These are phyloP conservation scores for Neurospora pannonica DNA, from an alignment of 495 filamentous ascomycete species.

Conservation along the genomic window DNA sequence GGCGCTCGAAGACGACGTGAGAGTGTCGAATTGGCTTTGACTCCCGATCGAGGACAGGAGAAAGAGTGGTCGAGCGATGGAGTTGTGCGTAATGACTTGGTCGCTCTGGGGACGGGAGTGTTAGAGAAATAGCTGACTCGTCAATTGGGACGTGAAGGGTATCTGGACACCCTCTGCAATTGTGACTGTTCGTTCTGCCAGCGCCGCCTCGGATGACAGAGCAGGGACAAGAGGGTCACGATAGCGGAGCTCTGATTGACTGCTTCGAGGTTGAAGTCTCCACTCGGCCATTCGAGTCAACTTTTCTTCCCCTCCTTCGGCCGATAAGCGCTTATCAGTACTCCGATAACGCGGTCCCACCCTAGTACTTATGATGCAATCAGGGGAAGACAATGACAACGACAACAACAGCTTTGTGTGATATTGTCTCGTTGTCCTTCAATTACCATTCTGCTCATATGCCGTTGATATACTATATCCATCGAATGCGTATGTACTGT, in stretches of 20 bases:
- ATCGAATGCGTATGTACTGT: neutral
- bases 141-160: neutral
- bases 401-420: neutral
- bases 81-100: neutral
- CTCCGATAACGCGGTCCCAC: conserved; percentile 20
- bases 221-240: neutral
- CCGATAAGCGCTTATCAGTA: conserved; percentile 1
- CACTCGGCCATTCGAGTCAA: neutral
- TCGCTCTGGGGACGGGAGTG: neutral
- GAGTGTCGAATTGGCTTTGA: neutral
- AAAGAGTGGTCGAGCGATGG: neutral
- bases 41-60: neutral
- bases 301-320: conserved; percentile 14
- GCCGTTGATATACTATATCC: neutral
- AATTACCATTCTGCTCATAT: neutral
- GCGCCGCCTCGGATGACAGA: neutral
- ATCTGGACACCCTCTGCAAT: neutral
- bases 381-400: neutral
- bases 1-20: neutral
- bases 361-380: conserved; percentile 11
- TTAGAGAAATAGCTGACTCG: neutral
- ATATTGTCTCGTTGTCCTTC: neutral
- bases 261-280: conserved; percentile 1
- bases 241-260: neutral
- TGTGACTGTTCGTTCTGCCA: neutral